Base-by-base conservation (phyloP, 164 flowering plant genomes). In the Liquidambar formosana region DNA sequence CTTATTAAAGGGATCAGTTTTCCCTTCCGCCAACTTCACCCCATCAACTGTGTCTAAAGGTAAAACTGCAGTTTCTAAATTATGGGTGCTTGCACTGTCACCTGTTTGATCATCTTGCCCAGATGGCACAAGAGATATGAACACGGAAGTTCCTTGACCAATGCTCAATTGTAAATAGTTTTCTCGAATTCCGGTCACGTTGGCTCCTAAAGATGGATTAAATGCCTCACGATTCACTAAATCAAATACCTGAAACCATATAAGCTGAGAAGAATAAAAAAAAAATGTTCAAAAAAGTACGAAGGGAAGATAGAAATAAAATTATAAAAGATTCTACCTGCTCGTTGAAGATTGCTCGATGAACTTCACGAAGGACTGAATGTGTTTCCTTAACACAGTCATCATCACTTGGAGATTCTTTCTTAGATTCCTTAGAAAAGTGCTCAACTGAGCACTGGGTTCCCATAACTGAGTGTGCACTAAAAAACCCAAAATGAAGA, bases 161-260 rank as follows among this genome's bases (percentile, higher is more conserved):
- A 95, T 75, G 79, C 82, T 83, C 71, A 95, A 67, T 58, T 83
- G 83, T 23, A 95, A 76, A 75, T 83, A 81, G 65, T 95, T 89
- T 85, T 95, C 98, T 67, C 80, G 78, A 69, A 95, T 85, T 28
- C 93, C 97, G 71, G 86, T 90, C 49, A 95, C 90, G 80, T 83
- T 85, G 56, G 86, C 83, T 58, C 92, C 93, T 38, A 59, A 59
- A 63, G 92, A 82, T 61, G 85, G 84, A 66, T 78, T 78, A 60
- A 88, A 88, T 64, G 96, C 97, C 79, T 89, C 99, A 56, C 90
- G 93, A 70, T 86, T 94, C 64, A 95, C 90, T 80, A 89, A 84
- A 75, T 91, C 93, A 83, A 95, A 95, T 62, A 95, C 96, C 99
- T 95, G 81, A 46, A 76, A 70, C 33, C 43, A 72, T 26, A 68